Base-by-base conservation (phyloP, 1,284 basidiomycete species). In the Rhodotorula sp. region DNA sequence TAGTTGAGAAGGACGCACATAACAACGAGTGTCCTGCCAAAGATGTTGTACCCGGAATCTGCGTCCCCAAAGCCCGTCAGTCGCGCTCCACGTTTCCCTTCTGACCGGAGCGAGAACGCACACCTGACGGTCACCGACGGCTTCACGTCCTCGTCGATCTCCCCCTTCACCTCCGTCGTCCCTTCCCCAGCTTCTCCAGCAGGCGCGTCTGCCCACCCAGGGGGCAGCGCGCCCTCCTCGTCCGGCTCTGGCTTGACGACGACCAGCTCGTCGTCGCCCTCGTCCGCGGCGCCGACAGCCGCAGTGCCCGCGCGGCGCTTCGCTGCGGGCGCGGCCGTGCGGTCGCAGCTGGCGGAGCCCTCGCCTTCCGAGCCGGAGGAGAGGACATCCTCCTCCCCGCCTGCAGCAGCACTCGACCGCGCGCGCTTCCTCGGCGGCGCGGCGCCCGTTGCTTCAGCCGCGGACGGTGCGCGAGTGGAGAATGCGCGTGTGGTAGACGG, bases 31-130 rank as follows among this genome's bases (percentile, higher is more conserved):
- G 72, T 68, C 25, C 70, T 68, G 39, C 67, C 61, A 51, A 66
- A 76, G 55, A 76, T 76, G 17, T 56, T 57, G 69, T 71, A 76
- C 55, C 73, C 67, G 32, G 61, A 63, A 41, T 76, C 75, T 76
- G 70, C 34, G 32, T 15, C 10, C 13, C 9, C 1, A 0, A 10
- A n/a, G 27, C 50, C 36, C 39, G 34, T 44, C 25, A 58, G 55
- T 51, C 21, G 3, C 19, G 15, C 5, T 53, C 7, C 27, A 6
- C 10, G 12, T 12, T 10, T 17, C n/a, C 22, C 7, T 19, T 15
- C 13, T 17, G 22, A 27, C 25, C 6, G 12, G 3, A n/a, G 17
- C 19, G 6, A 0, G 29, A 12, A 58, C 72, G 44, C 55, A 76
- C 75, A 76, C 6, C 54, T 54, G 39, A 76, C 75, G 27, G 63